Evolutionary conservation across 257 asterid species (phyloP).

Genomic region (Solanum neorickii): DNA sequence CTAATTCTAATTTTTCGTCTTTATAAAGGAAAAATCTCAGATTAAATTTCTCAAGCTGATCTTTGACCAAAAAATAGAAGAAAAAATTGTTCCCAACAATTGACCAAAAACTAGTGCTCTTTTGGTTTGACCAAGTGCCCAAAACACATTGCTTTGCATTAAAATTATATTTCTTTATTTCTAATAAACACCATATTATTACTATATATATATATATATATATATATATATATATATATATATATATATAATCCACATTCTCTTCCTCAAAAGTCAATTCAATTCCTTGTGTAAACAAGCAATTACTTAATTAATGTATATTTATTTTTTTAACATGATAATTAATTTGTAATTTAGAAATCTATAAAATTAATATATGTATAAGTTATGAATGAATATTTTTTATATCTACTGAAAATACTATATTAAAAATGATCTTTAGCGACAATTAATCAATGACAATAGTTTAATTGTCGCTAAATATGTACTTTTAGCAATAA

Average conservation of each 20-base stretch:
- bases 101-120: background rate
- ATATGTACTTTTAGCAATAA: no score
- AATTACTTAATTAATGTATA: background rate
- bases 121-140: background rate
- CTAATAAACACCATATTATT: background rate
- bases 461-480: no score
- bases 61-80: background rate
- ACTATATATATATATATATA: background rate
- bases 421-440: no score
- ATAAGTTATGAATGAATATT: no score
- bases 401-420: no score
- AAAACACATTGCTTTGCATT: background rate
- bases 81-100: background rate
- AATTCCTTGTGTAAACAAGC: background rate
- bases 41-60: background rate
- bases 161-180: background rate
- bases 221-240: no score
- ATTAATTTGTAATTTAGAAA: no score
- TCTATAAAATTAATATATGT: no score
- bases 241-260: background rate
- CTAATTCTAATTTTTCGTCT: background rate
- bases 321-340: background rate
- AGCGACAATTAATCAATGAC: no score
- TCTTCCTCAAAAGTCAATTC: background rate
- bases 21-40: background rate